Base-by-base conservation (phyloP, 2,329 filamentous ascomycete genomes). In the Stemphylium beticola region DNA sequence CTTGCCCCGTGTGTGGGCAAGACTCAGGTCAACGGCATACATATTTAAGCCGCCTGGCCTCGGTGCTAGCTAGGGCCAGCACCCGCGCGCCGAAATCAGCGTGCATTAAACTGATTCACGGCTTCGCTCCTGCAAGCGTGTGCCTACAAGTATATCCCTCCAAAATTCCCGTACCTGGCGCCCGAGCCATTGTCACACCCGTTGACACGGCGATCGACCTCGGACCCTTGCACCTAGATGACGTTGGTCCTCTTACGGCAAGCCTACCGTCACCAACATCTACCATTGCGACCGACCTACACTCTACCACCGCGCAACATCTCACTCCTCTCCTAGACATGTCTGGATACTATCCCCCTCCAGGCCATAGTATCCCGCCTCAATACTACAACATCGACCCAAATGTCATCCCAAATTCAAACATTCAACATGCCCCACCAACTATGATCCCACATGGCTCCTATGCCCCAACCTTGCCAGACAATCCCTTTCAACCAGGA, bases 331-430 rank as follows among this genome's bases (percentile, higher is more conserved):
- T 46, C 40, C 41, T 44, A 66, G 62, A 58, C 57, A 76, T 76
- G 74, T 74, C 73, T 68, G 72, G 72, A 57, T 74, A 72, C 60
- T 75, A 75, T 57, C 64, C 61, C 36, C 65, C 59, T 26, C 60
- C 64, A 39, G 71, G 72, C 58, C 65, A 69, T 36, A 68, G 67
- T 53, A 60, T 71, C 26, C 67, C 72, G 44, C 68, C 71, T 24
- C 71, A 73, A 46, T 76, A 75, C 58, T 76, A 76, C 62, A 69
- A 66, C 32, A 40, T 65, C 55, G 67, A 75, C 55, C 64, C 68
- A 38, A 70, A 69, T 45, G 62, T 53, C 9, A 56, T 61, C 17
- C 60, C 64, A 9, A 66, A 62, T 52, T 49, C 64, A 12, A 44
- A 61, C 45, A 32, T 65, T 24, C 61, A 59, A 32, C 66, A 68